These are phyloP conservation scores for Neofusicoccum laricinum DNA, from an alignment of 2,329 filamentous ascomycete genomes.

Conservation along the genomic window DNA sequence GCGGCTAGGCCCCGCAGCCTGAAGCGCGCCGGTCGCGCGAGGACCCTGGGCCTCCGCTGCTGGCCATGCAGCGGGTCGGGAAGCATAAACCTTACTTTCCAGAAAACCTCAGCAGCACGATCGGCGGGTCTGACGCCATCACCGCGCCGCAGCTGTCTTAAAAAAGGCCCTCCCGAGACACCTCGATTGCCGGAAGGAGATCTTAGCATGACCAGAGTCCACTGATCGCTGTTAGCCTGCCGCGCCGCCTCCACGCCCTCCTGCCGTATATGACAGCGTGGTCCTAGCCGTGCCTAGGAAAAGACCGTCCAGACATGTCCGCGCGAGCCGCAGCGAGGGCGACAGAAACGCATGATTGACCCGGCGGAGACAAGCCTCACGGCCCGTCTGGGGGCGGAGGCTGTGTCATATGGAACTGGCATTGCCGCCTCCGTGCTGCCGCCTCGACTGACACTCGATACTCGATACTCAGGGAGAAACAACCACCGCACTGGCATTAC, in stretches of 20 bases:
- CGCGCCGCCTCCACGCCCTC: neutral
- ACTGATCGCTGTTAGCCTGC: neutral
- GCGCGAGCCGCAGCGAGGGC: neutral
- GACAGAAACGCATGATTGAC: neutral
- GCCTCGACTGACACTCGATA: too few relatives aligned
- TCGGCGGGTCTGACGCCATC: slow-evolving; percentile 5
- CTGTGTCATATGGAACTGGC: neutral
- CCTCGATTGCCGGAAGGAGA: neutral
- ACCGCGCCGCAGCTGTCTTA: neutral
- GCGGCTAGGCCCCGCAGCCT: slow-evolving; percentile 10
- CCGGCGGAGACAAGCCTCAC: neutral
- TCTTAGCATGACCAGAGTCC: neutral
- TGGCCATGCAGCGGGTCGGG: slow-evolving; percentile 7
- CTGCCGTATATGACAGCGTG: neutral
- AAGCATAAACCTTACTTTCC: slow-evolving; percentile 13
- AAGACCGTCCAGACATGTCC: neutral
- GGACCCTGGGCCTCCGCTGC: neutral
- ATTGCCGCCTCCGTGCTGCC: neutral
- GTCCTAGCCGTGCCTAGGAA: neutral
- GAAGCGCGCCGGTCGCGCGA: neutral
- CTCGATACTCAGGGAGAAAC: neutral
- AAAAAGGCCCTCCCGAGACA: slow-evolving; percentile 1
- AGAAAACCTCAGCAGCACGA: neutral
- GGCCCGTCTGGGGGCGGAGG: neutral
- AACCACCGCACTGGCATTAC: neutral